Evolutionary conservation across 2,329 filamentous ascomycete genomes (phyloP).

Genomic region (Magnaporthiopsis incrustans): DNA sequence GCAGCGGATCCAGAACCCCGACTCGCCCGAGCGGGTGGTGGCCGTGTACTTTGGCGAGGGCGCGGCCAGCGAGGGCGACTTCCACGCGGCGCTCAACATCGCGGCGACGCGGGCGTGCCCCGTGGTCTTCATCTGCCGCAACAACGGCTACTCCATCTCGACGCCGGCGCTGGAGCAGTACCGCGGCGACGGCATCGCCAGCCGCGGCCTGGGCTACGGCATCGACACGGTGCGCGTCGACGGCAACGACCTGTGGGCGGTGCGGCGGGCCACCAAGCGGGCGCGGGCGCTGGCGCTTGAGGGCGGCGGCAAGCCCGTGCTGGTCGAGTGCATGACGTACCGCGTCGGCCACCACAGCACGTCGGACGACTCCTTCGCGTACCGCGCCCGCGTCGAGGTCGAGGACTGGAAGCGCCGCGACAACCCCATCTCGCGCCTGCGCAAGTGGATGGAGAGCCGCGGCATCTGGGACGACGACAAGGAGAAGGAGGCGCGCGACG

Average conservation of each 20-base stretch:
- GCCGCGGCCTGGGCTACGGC: slow-evolving; percentile 70
- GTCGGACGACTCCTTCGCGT: slow-evolving; percentile 93
- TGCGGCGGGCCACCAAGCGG: slow-evolving; percentile 58
- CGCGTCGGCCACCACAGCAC: slow-evolving; percentile 95
- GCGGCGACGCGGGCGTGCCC: slow-evolving; percentile 70
- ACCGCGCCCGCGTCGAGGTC: slow-evolving; percentile 86
- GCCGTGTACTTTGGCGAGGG: slow-evolving; percentile 78
- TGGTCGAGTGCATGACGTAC: slow-evolving; percentile 96
- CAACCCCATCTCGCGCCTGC: slow-evolving; percentile 28
- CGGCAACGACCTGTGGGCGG: slow-evolving; percentile 75
- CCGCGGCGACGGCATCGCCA: slow-evolving; percentile 73
- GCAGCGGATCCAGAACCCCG: slow-evolving; percentile 58
- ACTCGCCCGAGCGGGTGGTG: slow-evolving; percentile 51
- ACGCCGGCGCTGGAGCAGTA: slow-evolving; percentile 77
- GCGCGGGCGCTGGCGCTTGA: slow-evolving; percentile 72
- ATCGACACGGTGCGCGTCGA: slow-evolving; percentile 77
- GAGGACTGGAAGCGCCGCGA: slow-evolving; percentile 65
- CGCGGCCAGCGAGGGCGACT: slow-evolving; percentile 73
- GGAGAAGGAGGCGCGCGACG: slow-evolving; percentile 49
- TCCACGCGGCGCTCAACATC: slow-evolving; percentile 75
- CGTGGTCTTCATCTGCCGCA: slow-evolving; percentile 71
- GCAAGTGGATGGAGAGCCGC: slow-evolving; percentile 71
- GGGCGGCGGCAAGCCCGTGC: slow-evolving; percentile 71
- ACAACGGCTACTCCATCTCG: slow-evolving; percentile 76
- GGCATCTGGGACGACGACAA: slow-evolving; percentile 77